Evolutionary conservation across 805 yeast genomes (phyloP), one percentile per base, ranked within the genome.

Genomic region (Ogataea henricii): DNA sequence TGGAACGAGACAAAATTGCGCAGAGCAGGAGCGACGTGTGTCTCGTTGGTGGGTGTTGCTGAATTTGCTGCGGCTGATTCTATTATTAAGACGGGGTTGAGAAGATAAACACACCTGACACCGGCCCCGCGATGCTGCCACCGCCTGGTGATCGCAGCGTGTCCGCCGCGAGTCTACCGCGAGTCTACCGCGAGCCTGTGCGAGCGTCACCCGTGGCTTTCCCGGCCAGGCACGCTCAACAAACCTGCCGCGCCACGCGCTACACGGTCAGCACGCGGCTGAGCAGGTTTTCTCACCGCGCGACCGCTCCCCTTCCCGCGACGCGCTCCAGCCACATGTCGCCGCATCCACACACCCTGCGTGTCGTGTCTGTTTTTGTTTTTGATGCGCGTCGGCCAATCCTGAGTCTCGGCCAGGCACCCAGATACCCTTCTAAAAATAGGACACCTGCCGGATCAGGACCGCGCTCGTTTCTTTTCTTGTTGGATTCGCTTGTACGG

Each of bases 311-410:
- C 17, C 18, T 30, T 14, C 30, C 3, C 21, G 32, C 10, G 13
- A 37, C 40, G 20, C 40, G 40, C 40, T 37, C n/a, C 40, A 37
- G 40, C 40, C 40, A 37, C 40, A 37, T 17, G 3, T 10, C 3
- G 20, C 9, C 12, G 25, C 25, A 34, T 20, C 20, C 22, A 16
- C 23, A 14, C 16, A 18, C 26, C 16, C 18, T 14, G 27, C 40
- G 40, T 23, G 30, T 14, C 40, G 40, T 37, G 40, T 37, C 29
- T 37, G 40, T 37, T 37, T 37, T 23, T 23, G 14, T 37, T 37
- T 36, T n/a, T 37, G 21, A 37, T 23, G 40, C 40, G 40, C 40
- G 40, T 16, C 30, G 40, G 40, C 40, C 40, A 37, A 37, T 37
- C 30, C 40, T 23, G 30, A n/a, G 40, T 37, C 40, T 37, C 40